Evolutionary conservation across 352 stramenopile genomes (phyloP).

Genomic region (Phytophthora constricta): DNA sequence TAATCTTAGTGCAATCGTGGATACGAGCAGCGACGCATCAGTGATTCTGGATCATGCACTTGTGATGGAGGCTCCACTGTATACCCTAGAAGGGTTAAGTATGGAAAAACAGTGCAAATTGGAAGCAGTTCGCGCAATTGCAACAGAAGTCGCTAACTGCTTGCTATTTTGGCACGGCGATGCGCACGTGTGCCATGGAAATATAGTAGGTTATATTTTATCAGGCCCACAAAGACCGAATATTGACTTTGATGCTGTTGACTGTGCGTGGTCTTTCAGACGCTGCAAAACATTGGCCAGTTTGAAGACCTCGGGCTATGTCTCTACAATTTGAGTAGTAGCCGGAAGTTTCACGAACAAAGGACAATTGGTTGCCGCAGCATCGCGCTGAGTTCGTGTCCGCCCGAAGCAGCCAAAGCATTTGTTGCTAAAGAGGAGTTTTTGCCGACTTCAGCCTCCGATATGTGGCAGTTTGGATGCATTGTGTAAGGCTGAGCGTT

Average conservation of each 20-base stretch:
- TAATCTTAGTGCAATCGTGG: slow-evolving; percentile 20
- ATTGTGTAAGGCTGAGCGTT: slow-evolving; percentile 49
- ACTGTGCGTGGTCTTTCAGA: no score
- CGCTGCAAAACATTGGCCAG: slow-evolving; percentile 50
- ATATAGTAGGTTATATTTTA: slow-evolving; percentile 50
- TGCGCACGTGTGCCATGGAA: slow-evolving; percentile 64
- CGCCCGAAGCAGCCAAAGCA: slow-evolving; percentile 58
- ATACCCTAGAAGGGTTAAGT: slow-evolving; percentile 49
- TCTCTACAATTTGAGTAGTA: slow-evolving; percentile 53
- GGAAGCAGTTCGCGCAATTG: slow-evolving; percentile 35
- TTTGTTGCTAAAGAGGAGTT: slow-evolving; percentile 56
- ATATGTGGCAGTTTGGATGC: slow-evolving; percentile 84
- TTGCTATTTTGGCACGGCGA: slow-evolving; percentile 64
- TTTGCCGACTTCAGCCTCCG: slow-evolving; percentile 49
- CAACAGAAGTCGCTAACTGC: slow-evolving; percentile 56
- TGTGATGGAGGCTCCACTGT: slow-evolving; percentile 60
- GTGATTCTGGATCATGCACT: slow-evolving; percentile 64
- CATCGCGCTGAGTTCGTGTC: slow-evolving; percentile 38
- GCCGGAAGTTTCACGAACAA: slow-evolving; percentile 45
- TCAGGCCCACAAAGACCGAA: not conserved
- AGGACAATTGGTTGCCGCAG: slow-evolving; percentile 32
- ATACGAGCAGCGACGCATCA: slow-evolving; percentile 44
- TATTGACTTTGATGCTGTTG: not conserved
- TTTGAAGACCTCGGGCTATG: slow-evolving; percentile 50
- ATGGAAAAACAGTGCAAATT: slow-evolving; percentile 43